Conservation (phyloP, 2,329 filamentous ascomycete species). For the Chaetomium globosum region DNA sequence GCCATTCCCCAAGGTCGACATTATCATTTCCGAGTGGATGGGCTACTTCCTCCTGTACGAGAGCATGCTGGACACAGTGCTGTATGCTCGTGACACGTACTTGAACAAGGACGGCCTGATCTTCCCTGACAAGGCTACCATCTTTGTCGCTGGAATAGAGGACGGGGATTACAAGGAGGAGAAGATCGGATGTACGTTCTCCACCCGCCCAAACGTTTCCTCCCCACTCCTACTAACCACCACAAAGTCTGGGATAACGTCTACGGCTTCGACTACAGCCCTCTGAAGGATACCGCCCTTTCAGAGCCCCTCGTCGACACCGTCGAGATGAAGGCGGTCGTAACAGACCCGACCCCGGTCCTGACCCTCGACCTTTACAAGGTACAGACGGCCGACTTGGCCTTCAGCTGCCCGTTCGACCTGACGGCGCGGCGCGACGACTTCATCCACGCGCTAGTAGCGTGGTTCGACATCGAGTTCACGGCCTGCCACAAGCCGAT, state of each 20-base stretch:
- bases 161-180: constrained; percentile 99
- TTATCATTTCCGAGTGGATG: constrained; percentile 99
- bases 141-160: constrained; percentile 95
- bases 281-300: constrained; percentile 89
- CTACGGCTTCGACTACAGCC: constrained; percentile 95
- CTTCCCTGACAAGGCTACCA: constrained; percentile 98
- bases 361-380: constrained; percentile 93
- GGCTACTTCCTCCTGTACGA: constrained; percentile 99
- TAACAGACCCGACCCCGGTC: constrained; percentile 84
- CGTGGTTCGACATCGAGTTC: constrained; percentile 99
- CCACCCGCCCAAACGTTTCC: background rate
- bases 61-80: constrained; percentile 97
- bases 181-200: constrained; percentile 91
- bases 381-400: constrained; percentile 78
- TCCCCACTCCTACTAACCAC: background rate
- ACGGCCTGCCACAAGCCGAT: constrained; percentile 97
- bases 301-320: constrained; percentile 97
- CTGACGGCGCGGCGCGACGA: constrained; percentile 81
- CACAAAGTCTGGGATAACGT: constrained; percentile 98
- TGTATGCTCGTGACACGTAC: constrained; percentile 94
- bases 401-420: constrained; percentile 78
- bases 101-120: constrained; percentile 85
- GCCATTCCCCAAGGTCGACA: constrained; percentile 94
- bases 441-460: constrained; percentile 93
- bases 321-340: constrained; percentile 94